Base-by-base conservation (phyloP, 1,284 basidiomycete species). In the Veloporphyrellus conicus region DNA sequence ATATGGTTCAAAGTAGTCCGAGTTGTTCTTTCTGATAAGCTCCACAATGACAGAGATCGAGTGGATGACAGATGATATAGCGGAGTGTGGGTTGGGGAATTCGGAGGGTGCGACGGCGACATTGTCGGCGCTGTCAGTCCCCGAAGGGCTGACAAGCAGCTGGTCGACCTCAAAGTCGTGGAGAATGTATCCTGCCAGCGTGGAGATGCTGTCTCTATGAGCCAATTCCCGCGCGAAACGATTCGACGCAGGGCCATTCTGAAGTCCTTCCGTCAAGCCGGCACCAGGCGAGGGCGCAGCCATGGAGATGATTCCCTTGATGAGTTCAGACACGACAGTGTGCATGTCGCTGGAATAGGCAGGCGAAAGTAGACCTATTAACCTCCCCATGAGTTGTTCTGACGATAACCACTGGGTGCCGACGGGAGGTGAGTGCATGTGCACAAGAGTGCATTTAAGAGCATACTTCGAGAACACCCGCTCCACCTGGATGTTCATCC, bases 1-100 rank as follows among this genome's bases (percentile, higher is more conserved):
- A 67, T 95, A 96, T 14, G 94, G 95, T 71, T 99, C 96, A 63
- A 96, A 95, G 67, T 94, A 97, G 67, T 99, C 95, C 44, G 93
- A 95, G 69, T 99, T 99, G 70, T 99, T 99, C 68, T 98, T 94
- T 47, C 96, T 82, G 58, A 99, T 98, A 32, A 99, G 79, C 67
- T 99, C 96, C 59, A 97, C 90, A 54, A 98, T 78, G 59, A 99
- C 83, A 43, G 88, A 87, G 56, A 95, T 89, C 22, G 92, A 87
- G 52, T 93, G 85, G 27, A 90, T 79, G 38, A 98, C 81, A 0
- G 93, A 93, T 6, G 94, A 98, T 1, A 85, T 83, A n/a, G 83
- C 80, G 1, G 85, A 87, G 48, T 90, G 85, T 15, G 81, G 71
- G 23, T 81, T 84, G 0, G 88, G 87, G n/a, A 79, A 52, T 38